These are phyloP conservation scores for Phialophora chinensis DNA, from an alignment of 2,329 filamentous ascomycete species.

Conservation along the genomic window DNA sequence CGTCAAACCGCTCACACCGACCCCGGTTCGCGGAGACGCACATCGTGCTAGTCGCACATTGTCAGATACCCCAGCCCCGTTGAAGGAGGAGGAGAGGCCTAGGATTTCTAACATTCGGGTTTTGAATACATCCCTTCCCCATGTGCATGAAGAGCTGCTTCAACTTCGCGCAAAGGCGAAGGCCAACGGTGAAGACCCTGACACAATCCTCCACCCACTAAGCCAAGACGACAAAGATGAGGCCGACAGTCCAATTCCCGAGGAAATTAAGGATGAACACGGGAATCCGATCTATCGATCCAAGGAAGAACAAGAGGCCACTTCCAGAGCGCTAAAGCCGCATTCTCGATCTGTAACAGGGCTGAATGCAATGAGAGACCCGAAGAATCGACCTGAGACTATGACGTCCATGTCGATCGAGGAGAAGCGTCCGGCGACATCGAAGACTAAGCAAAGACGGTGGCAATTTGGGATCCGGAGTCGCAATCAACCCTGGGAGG, in stretches of 20 bases:
- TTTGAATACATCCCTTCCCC: conserved; percentile 85
- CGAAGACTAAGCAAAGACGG: conserved; percentile 73
- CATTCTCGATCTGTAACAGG: conserved; percentile 76
- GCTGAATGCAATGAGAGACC: conserved; percentile 65
- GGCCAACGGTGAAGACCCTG: conserved; percentile 48
- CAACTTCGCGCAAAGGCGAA: conserved; percentile 61
- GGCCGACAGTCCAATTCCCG: conserved; percentile 38
- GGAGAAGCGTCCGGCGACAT: conserved; percentile 54
- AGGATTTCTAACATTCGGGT: conserved; percentile 88
- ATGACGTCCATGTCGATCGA: conserved; percentile 54
- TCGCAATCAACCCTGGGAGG: conserved; percentile 91
- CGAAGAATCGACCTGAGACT: conserved; percentile 60
- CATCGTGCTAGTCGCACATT: conserved; percentile 37
- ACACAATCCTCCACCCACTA: conserved; percentile 36
- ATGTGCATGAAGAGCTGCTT: conserved; percentile 90
- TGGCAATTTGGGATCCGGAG: conserved; percentile 99
- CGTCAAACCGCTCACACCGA: conserved; percentile 38
- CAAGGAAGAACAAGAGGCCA: conserved; percentile 79
- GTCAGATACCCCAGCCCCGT: conserved; percentile 35
- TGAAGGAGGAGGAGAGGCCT: conserved; percentile 51
- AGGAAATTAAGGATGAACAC: conserved; percentile 38
- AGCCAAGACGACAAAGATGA: conserved; percentile 31
- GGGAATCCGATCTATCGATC: conserved; percentile 42
- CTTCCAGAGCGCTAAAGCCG: conserved; percentile 79
- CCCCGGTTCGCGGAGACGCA: conserved; percentile 26